Percentiles rank a stretch among this genome's conserved stretches.
Conservation (phyloP, 805 yeast genomes). For the Ogataea thermomethanolica region DNA sequence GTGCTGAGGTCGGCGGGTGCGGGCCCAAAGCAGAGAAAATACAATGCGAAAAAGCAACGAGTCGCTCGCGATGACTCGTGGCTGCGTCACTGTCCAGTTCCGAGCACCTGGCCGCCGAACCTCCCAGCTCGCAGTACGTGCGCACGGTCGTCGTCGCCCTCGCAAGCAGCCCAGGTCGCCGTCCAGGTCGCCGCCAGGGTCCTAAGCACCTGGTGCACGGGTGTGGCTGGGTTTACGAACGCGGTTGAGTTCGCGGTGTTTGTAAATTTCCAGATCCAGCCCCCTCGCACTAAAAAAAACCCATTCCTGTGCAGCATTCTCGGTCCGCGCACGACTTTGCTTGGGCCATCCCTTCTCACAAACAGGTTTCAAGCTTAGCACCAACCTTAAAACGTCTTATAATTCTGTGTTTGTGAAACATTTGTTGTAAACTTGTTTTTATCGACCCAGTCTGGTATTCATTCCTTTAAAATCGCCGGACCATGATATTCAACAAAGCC, state of each 20-base stretch:
- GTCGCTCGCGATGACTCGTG: too few species aligned
- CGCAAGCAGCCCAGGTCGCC: too few species aligned
- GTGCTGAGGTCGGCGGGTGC: background rate
- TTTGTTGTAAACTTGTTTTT: background rate
- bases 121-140: too few species aligned
- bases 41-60: too few species aligned
- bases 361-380: conserved; percentile 6
- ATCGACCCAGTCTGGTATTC: conserved; percentile 10
- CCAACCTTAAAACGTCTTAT: conserved; percentile 1
- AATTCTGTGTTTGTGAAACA: background rate
- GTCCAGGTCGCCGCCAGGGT: background rate
- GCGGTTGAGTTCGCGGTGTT: conserved; percentile 5
- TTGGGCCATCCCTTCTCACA: conserved; percentile 11
- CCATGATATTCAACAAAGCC: conserved; percentile 23
- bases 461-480: conserved; percentile 11
- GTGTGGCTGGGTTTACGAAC: conserved; percentile 2
- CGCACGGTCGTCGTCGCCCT: too few species aligned
- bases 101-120: too few species aligned
- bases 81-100: too few species aligned
- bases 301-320: conserved; percentile 4
- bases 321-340: conserved; percentile 6
- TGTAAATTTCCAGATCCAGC: conserved; percentile 9
- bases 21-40: too few species aligned
- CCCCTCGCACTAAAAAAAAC: conserved; percentile 3
- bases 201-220: conserved; percentile 3